A percentile compares a stretch with the other conserved stretches of the same genome.
phyloP scores from a whole-genome alignment of 108 stramenopile genomes.

The Nitzschia palea region DNA sequence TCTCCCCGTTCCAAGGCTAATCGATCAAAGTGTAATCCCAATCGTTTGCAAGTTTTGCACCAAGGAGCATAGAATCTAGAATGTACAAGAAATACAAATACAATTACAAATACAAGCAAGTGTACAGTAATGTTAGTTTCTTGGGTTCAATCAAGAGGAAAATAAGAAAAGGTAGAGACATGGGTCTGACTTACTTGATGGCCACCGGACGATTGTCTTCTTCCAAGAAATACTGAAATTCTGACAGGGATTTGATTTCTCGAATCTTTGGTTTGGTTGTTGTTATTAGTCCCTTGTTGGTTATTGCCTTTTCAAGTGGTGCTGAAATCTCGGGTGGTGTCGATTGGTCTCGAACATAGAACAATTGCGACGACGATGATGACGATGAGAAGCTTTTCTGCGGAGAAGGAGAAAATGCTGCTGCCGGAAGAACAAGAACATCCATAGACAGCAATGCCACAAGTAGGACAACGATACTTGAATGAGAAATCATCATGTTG shows the following conservation, averaged over 20 bases:
- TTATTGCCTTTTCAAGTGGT: not conserved
- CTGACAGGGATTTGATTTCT: conserved; percentile 16
- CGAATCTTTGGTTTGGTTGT: not conserved
- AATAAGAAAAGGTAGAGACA: not conserved
- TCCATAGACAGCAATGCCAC: too few relatives aligned
- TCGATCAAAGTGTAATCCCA: conserved; percentile 22
- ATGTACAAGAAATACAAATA: not conserved
- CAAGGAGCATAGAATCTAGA: conserved; percentile 32
- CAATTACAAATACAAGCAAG: not conserved
- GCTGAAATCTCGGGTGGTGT: not conserved
- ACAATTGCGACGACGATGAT: too few relatives aligned
- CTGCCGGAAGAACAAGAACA: too few relatives aligned
- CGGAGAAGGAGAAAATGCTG: too few relatives aligned
- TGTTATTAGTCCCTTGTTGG: not conserved
- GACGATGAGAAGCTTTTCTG: too few relatives aligned
- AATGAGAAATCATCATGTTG: too few relatives aligned
- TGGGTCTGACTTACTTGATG: conserved; percentile 28
- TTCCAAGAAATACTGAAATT: conserved; percentile 30
- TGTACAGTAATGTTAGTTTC: too few relatives aligned
- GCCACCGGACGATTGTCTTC: conserved; percentile 28
- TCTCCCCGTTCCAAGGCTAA: conserved; percentile 31
- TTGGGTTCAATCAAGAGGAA: too few relatives aligned
- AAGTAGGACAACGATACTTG: too few relatives aligned
- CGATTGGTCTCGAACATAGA: conserved; percentile 1
- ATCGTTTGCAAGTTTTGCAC: conserved; percentile 31